Percentiles rank a stretch among this genome's conserved stretches.
Evolutionary conservation across 176 grass and related monocot genomes (phyloP).

Genomic region (Bonia amplexicaulis): DNA sequence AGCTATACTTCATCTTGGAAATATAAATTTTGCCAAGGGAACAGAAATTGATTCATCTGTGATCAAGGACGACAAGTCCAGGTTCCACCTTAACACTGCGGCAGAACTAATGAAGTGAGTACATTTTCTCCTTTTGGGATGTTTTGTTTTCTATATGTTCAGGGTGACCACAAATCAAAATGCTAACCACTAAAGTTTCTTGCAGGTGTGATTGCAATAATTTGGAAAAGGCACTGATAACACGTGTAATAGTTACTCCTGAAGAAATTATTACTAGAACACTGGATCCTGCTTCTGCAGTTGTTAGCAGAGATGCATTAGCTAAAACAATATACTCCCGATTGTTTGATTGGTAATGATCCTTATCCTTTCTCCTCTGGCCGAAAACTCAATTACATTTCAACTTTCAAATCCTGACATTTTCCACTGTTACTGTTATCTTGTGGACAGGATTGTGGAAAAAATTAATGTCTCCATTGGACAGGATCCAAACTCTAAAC

Average conservation of each 20-base stretch:
- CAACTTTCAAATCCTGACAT: slow-evolving; percentile 9
- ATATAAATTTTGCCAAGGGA: slow-evolving; percentile 95
- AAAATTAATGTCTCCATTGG: slow-evolving; percentile 99
- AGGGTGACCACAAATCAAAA: neutral
- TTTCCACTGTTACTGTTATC: slow-evolving; percentile 17
- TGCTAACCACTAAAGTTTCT: slow-evolving; percentile 41
- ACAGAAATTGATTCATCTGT: slow-evolving; percentile 92
- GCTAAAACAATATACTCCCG: slow-evolving; percentile 97
- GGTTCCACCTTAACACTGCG: slow-evolving; percentile 79
- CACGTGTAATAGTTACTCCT: slow-evolving; percentile 90
- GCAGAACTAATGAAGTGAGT: slow-evolving; percentile 88
- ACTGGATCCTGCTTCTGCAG: slow-evolving; percentile 88
- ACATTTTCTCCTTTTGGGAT: slow-evolving; percentile 13
- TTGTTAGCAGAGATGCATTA: slow-evolving; percentile 94
- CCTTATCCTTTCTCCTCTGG: neutral
- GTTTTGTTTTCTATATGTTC: slow-evolving; percentile 24
- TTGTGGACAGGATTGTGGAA: slow-evolving; percentile 83
- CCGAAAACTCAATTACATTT: slow-evolving; percentile 25
- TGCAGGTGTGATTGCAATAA: slow-evolving; percentile 79
- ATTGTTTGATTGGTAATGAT: slow-evolving; percentile 92
- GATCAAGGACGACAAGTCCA: slow-evolving; percentile 88
- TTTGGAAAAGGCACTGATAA: slow-evolving; percentile 94
- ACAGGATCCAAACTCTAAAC: slow-evolving; percentile 94
- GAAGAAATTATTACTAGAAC: slow-evolving; percentile 99
- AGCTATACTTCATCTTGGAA: slow-evolving; percentile 97